Conservation (phyloP, 495 filamentous ascomycete species). For the Daldinia loculata region DNA sequence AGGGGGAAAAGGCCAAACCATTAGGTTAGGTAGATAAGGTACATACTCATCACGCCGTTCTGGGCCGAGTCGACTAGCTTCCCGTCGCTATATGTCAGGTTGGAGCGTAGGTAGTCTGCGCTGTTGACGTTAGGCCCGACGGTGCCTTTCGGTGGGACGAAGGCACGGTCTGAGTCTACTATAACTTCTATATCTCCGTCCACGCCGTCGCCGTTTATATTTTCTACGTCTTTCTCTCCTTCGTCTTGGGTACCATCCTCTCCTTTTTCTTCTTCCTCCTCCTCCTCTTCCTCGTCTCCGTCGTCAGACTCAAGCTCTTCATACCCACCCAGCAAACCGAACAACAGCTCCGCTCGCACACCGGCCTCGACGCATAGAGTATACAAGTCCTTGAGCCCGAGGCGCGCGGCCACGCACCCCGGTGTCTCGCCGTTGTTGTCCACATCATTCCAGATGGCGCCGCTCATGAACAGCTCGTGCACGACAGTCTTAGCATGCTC, state of each 20-base stretch:
- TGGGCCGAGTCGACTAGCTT: slow-evolving; percentile 79
- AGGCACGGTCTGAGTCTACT: slow-evolving; percentile 48
- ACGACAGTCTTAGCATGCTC: slow-evolving; percentile 71
- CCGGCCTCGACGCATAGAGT: slow-evolving; percentile 89
- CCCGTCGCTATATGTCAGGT: slow-evolving; percentile 74
- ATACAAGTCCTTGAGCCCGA: slow-evolving; percentile 79
- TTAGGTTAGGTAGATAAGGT: slow-evolving; percentile 67
- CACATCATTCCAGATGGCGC: slow-evolving; percentile 97
- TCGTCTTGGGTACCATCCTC: slow-evolving; percentile 35
- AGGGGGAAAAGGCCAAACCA: background rate
- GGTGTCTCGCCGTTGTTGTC: slow-evolving; percentile 88
- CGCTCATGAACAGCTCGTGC: slow-evolving; percentile 79
- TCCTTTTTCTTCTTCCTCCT: slow-evolving; percentile 53
- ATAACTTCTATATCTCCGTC: slow-evolving; percentile 33
- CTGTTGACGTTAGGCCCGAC: slow-evolving; percentile 63
- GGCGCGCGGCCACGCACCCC: slow-evolving; percentile 80
- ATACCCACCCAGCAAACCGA: slow-evolving; percentile 80
- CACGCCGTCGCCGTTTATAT: background rate
- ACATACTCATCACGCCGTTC: slow-evolving; percentile 85
- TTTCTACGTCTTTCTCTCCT: background rate
- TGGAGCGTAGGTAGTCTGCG: slow-evolving; percentile 77
- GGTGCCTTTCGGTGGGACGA: slow-evolving; percentile 45
- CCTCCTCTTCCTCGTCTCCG: slow-evolving; percentile 66
- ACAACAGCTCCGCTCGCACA: slow-evolving; percentile 86
- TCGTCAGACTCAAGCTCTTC: slow-evolving; percentile 71